These are phyloP conservation scores for Boletus sp. DNA, from an alignment of 768 basidiomycete genomes.

Conservation along the genomic window DNA sequence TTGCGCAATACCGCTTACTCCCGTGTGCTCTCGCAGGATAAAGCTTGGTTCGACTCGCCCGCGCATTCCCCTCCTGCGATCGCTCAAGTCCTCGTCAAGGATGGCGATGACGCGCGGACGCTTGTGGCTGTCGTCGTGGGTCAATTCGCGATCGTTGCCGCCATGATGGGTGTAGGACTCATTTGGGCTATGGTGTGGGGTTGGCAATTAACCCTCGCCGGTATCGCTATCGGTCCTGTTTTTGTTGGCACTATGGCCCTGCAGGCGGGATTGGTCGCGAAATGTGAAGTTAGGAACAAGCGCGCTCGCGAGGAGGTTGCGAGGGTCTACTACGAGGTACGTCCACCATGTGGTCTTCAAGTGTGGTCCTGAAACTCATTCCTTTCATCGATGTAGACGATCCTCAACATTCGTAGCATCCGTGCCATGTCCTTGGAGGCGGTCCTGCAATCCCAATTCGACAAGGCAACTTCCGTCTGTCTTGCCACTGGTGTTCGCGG, in stretches of 20 bases:
- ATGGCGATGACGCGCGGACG: constrained; percentile 82
- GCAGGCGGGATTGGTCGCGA: constrained; percentile 69
- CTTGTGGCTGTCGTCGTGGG: constrained; percentile 72
- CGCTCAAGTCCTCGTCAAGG: constrained; percentile 78
- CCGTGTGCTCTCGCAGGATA: constrained; percentile 75
- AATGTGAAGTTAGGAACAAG: constrained; percentile 80
- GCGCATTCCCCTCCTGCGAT: constrained; percentile 59
- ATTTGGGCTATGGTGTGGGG: constrained; percentile 85
- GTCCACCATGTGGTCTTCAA: constrained; percentile 23
- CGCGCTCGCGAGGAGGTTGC: constrained; percentile 82
- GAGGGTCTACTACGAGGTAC: constrained; percentile 79
- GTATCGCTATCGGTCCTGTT: constrained; percentile 82
- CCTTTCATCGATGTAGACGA: constrained; percentile 44
- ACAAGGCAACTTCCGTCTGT: constrained; percentile 57
- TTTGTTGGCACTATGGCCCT: constrained; percentile 73
- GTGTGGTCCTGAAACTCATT: not conserved
- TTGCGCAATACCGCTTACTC: constrained; percentile 58
- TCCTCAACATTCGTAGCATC: constrained; percentile 83
- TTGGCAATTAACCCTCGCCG: constrained; percentile 95
- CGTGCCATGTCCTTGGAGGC: constrained; percentile 82
- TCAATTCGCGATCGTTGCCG: constrained; percentile 66
- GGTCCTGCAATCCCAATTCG: constrained; percentile 69
- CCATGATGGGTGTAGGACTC: constrained; percentile 83
- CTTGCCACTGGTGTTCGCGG: constrained; percentile 67
- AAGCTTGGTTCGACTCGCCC: constrained; percentile 78